A percentile compares a stretch with the other conserved stretches of the same genome.
These are phyloP conservation scores for Morella rubra DNA, from an alignment of 306 rosid species.

Conservation along the genomic window DNA sequence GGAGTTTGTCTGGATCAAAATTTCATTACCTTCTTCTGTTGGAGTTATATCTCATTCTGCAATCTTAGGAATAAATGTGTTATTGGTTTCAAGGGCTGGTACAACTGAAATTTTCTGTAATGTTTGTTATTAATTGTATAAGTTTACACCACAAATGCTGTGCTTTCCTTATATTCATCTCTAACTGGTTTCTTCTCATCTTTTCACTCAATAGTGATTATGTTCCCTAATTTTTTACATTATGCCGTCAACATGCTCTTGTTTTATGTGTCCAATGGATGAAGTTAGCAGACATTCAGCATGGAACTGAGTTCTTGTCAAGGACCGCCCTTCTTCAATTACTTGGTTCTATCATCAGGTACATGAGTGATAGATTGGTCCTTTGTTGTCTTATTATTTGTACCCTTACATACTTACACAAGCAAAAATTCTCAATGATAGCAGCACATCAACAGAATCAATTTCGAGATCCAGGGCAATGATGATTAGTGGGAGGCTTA, in stretches of 20 bases:
- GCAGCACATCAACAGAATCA: slow-evolving; percentile 57
- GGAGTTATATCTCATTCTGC: not conserved
- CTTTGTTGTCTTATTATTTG: not conserved
- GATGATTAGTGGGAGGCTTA: slow-evolving; percentile 80
- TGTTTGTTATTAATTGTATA: not conserved
- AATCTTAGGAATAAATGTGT: not conserved
- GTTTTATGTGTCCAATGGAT: slow-evolving; percentile 30
- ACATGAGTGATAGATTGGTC: slow-evolving; percentile 1
- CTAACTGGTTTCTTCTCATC: not conserved
- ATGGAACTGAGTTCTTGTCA: slow-evolving; percentile 70
- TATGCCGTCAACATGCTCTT: slow-evolving; percentile 7
- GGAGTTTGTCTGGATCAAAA: not conserved
- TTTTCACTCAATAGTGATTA: not conserved
- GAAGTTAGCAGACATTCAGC: slow-evolving; percentile 79
- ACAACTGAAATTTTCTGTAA: not conserved
- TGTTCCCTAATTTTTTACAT: slow-evolving; percentile 2
- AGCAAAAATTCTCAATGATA: slow-evolving; percentile 10
- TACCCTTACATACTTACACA: not conserved
- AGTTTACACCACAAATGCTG: not conserved
- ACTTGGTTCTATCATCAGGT: slow-evolving; percentile 81
- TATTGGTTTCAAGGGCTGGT: not conserved
- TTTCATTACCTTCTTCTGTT: not conserved
- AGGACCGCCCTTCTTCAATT: slow-evolving; percentile 66
- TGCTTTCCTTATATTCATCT: not conserved
- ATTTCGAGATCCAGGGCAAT: slow-evolving; percentile 77